Conservation (phyloP, 1,284 basidiomycete species). For the Taiwanofungus camphoratus region DNA sequence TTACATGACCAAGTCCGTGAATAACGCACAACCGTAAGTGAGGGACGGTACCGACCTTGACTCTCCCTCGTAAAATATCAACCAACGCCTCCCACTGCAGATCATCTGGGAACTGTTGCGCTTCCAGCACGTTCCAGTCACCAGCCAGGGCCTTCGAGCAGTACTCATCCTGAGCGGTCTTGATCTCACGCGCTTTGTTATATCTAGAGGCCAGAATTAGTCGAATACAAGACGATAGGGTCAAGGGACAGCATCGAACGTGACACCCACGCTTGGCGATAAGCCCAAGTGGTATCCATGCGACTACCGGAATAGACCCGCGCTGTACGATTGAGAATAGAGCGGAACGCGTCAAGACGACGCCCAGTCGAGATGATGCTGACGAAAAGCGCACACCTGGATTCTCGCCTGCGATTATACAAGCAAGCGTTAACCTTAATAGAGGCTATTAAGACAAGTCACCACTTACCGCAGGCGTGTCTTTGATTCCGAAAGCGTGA, state of each 20-base stretch:
- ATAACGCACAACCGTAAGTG: neutral
- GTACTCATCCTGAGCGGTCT: conserved; percentile 69
- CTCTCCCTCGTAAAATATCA: conserved; percentile 79
- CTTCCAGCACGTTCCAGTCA: conserved; percentile 56
- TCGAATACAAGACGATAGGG: neutral
- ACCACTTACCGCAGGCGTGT: conserved; percentile 21
- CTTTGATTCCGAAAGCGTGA: conserved; percentile 4
- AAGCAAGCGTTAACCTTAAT: neutral
- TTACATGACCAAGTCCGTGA: conserved; percentile 13
- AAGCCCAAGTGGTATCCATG: conserved; percentile 61
- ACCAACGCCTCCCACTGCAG: conserved; percentile 84
- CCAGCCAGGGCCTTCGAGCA: conserved; percentile 55
- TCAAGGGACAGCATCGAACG: neutral
- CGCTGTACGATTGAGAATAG: conserved; percentile 11
- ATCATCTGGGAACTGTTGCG: conserved; percentile 62
- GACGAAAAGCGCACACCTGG: conserved; percentile 21
- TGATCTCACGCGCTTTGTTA: conserved; percentile 68
- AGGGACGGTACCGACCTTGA: conserved; percentile 45
- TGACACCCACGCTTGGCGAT: conserved; percentile 36
- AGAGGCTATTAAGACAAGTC: neutral
- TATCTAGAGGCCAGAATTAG: conserved; percentile 37
- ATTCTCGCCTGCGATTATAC: conserved; percentile 27
- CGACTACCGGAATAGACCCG: conserved; percentile 39
- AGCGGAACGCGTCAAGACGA: neutral
- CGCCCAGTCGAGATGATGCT: neutral